Base-by-base conservation (phyloP, 495 filamentous ascomycete species). In the Hypoxylon cercidicola region DNA sequence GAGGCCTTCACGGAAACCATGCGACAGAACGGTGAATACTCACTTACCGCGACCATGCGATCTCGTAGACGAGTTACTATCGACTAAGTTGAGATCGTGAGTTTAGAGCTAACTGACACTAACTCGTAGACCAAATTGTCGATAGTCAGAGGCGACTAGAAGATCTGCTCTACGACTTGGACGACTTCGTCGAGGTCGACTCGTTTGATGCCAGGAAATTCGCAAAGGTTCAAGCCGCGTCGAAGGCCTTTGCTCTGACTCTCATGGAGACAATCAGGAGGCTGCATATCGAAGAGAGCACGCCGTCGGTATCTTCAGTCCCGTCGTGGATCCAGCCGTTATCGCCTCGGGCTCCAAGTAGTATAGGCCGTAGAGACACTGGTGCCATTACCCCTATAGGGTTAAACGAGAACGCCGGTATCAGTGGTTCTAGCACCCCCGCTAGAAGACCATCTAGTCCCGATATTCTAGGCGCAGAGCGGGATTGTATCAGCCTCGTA, bases 161-260 rank as follows among this genome's bases (percentile, higher is more conserved):
- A 45, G 73, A 77, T 55, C 68, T 77, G 3, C 73, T 79, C 11
- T 79, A 74, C 56, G 75, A 77, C 52, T 69, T 79, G 25, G 75
- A 79, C 18, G 77, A 79, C 53, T 74, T 72, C 43, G 69, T 68
- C 19, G 55, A 75, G 1, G 62, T 70, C 0, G 75, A 75, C 45
- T 59, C 72, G 21, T 79, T 79, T 28, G 68, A 75, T 18, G 41
- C 60, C 11, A 45, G 50, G 3, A 72, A 60, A 44, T 79, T 74
- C 28, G 54, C 68, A 4, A 62, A 73, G 1, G 57, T 79, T 0
- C 77, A 77, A 51, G 68, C 70, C 0, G 72, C 74, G 1, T 72
- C 75, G 13, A 79, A 75, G 62, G 56, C 74, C 0, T 70, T 79
- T 20, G 77, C 77, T 35, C 65, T 79, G 2, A 71, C 75, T 32